Base-by-base conservation (phyloP, 2,329 filamentous ascomycete species). In the Talaromyces sp. region DNA sequence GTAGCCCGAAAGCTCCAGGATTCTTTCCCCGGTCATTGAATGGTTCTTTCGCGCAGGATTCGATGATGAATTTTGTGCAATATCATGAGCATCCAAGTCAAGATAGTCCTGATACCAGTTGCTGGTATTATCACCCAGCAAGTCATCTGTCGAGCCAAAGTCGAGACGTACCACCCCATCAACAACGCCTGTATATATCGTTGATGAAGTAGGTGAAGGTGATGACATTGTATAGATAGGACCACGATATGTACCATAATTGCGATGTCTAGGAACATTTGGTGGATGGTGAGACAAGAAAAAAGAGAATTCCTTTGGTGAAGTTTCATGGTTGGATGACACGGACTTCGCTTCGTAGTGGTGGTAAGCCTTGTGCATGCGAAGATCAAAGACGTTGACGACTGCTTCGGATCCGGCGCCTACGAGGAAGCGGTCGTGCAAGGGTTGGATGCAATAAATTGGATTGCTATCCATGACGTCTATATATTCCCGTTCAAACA, bases 351-450 rank as follows among this genome's bases (percentile, higher is more conserved):
- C 68, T 25, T 76, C 70, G 10, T 72, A 71, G 43, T 77, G 76
- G 62, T 66, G 74, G 69, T 78, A 79, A 15, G 68, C 70, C 25
- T 71, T 76, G n/a, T 70, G 70, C 70, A 87, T 78, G 27, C 87
- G 85, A 51, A 89, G 72, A 69, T 90, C 87, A 68, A 88, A 89
- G 4, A 88, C 77, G 69, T 89, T 89, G 53, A 89, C 75, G 60
- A 88, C 78, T 53, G 81, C 83, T 72, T 89, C 84, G 58, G 83
- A 80, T 2, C 83, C 82, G 1, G 83, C 82, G 27, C 87, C 87
- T 11, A 83, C 84, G 8, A 88, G 72, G 63, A 89, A 82, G 2
- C 82, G 79, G 22, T 82, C 80, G 1, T 85, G 85, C 60, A 88
- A 82, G 0, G 83, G 76, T 1, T 85, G 80, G 17, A 89, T 79